Evolutionary conservation across 768 basidiomycete species (phyloP).

Genomic region (Dentipellis fragilis): DNA sequence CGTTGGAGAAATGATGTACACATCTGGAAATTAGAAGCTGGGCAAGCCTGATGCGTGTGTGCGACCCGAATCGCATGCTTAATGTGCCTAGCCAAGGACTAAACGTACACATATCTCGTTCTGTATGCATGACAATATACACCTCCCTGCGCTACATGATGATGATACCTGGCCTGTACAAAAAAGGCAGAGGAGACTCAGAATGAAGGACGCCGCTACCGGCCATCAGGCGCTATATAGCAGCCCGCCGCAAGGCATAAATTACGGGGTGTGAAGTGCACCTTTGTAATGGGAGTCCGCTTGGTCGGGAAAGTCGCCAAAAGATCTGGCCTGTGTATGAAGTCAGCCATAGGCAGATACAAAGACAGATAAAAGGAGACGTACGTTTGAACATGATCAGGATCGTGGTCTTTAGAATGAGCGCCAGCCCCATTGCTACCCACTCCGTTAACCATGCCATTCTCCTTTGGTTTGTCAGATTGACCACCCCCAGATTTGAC

Average conservation of each 20-base stretch:
- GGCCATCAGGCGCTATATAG: constrained; percentile 47
- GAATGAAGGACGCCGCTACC: constrained; percentile 1
- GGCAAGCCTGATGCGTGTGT: no score
- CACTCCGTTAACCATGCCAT: constrained; percentile 30
- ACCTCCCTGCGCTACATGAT: not conserved
- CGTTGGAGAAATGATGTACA: no score
- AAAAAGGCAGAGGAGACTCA: not conserved
- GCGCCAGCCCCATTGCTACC: constrained; percentile 5
- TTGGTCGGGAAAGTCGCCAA: constrained; percentile 92
- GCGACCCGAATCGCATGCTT: no score
- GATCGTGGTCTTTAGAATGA: constrained; percentile 23
- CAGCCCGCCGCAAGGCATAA: constrained; percentile 82
- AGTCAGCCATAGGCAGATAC: not conserved
- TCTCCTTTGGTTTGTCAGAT: constrained; percentile 46
- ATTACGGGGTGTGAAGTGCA: constrained; percentile 93
- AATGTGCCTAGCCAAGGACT: no score
- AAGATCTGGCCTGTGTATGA: constrained; percentile 57
- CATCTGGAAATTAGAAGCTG: no score
- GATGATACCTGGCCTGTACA: not conserved
- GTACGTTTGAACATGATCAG: constrained; percentile 27
- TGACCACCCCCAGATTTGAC: constrained; percentile 69
- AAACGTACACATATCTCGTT: not conserved
- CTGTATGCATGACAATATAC: not conserved
- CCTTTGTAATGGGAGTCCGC: constrained; percentile 84
- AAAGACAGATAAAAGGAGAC: constrained; percentile 5